These are phyloP conservation scores for Fusarium protoensiforme DNA, from an alignment of 2,329 filamentous ascomycete genomes.

Conservation along the genomic window DNA sequence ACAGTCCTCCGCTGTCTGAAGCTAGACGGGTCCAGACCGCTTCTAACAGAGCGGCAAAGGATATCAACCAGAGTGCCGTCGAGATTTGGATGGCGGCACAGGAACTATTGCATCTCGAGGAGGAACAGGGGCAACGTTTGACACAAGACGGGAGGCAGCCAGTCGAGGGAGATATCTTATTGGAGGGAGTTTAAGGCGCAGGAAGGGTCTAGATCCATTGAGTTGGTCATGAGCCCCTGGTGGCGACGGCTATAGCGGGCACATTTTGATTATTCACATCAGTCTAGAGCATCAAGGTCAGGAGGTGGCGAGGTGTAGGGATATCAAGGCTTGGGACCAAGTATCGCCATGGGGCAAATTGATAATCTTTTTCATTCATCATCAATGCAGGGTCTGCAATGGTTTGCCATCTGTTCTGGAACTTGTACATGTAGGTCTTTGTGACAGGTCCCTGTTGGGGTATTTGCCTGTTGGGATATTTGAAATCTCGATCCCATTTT, in stretches of 20 bases:
- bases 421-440: neutral
- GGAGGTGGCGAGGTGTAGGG: neutral
- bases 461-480: neutral
- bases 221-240: neutral
- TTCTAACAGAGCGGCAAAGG: neutral
- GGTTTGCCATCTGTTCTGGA: neutral
- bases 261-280: neutral
- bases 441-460: too few species aligned
- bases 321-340: neutral
- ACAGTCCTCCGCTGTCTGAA: neutral
- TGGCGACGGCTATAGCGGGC: neutral
- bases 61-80: slow-evolving; percentile 35
- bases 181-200: slow-evolving; percentile 1
- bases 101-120: slow-evolving; percentile 43
- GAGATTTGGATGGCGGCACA: slow-evolving; percentile 48
- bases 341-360: neutral
- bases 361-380: neutral
- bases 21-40: neutral
- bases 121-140: slow-evolving; percentile 8
- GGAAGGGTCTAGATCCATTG: neutral
- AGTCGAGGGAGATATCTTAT: neutral
- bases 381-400: neutral
- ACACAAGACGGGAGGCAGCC: neutral
- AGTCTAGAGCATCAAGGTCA: neutral
- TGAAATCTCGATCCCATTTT: slow-evolving; percentile 1